Evolutionary conservation across 192 early-diverging fungal species (phyloP).

Genomic region (Hyaloraphidium curvatum): DNA sequence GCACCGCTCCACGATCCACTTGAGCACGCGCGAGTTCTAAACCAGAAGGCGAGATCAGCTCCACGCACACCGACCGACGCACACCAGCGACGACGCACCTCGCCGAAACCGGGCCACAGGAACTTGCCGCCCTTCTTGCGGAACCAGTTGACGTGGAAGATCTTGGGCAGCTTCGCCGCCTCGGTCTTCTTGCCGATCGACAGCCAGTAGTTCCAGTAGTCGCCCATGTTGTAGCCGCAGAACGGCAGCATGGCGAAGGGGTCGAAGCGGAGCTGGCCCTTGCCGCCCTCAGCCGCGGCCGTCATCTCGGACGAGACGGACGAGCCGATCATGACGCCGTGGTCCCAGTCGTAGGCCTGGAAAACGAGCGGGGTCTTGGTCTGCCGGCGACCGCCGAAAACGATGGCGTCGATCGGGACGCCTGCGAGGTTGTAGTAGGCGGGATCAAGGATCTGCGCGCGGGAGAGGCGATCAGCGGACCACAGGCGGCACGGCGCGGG

Average conservation of each 20-base stretch:
- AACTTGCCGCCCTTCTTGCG: slow-evolving; percentile 3
- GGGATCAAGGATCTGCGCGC: slow-evolving; percentile 5
- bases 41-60: no score
- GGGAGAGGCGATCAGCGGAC: not conserved
- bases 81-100: no score
- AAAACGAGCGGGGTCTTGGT: slow-evolving; percentile 6
- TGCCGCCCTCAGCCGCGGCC: slow-evolving; percentile 9
- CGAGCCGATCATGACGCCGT: slow-evolving; percentile 10
- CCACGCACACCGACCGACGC: no score
- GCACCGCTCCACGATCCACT: slow-evolving; percentile 7
- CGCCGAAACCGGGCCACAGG: slow-evolving; percentile 13
- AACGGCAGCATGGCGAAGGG: slow-evolving; percentile 13
- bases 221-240: slow-evolving; percentile 14
- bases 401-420: slow-evolving; percentile 6
- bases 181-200: slow-evolving; percentile 6
- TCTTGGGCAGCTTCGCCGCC: slow-evolving; percentile 7
- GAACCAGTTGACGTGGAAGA: slow-evolving; percentile 12
- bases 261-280: slow-evolving; percentile 11
- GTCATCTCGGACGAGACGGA: slow-evolving; percentile 8
- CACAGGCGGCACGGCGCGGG: not conserved
- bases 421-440: slow-evolving; percentile 9
- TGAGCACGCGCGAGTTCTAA: slow-evolving; percentile 11
- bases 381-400: slow-evolving; percentile 9
- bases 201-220: slow-evolving; percentile 10
- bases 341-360: slow-evolving; percentile 9